phyloP scores from a whole-genome alignment of 768 basidiomycete genomes.

The Coprinopsis cinerea region DNA sequence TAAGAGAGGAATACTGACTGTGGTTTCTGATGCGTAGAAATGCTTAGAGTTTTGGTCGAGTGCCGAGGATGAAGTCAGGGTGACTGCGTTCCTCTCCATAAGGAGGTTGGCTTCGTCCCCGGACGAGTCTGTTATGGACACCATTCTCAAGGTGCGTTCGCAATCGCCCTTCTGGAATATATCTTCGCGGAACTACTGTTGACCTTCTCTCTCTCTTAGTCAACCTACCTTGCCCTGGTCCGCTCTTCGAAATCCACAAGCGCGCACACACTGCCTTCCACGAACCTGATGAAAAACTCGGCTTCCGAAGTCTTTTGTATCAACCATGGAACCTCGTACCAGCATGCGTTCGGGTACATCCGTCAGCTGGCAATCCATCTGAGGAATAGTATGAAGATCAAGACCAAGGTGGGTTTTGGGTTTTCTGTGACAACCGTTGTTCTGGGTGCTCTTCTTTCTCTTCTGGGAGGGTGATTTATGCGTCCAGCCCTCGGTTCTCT shows the following conservation, averaged over 20 bases:
- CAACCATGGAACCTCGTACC: conserved; percentile 70
- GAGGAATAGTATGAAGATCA: conserved; percentile 84
- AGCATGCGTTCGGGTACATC: conserved; percentile 94
- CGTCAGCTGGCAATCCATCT: conserved; percentile 92
- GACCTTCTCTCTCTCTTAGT: conserved; percentile 38
- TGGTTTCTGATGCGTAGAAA: conserved; percentile 38
- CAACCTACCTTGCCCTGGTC: conserved; percentile 82
- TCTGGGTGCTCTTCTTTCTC: neutral
- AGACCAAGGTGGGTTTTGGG: conserved; percentile 57
- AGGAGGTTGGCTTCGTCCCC: conserved; percentile 70
- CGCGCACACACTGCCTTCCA: conserved; percentile 79
- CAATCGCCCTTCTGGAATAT: conserved; percentile 10
- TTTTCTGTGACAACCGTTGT: neutral
- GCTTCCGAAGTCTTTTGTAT: conserved; percentile 88
- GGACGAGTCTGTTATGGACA: conserved; percentile 77
- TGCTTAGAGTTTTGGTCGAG: conserved; percentile 82
- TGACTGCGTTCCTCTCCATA: conserved; percentile 82
- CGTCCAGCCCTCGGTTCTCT: too few species aligned
- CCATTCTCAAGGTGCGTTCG: conserved; percentile 69
- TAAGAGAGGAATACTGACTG: neutral
- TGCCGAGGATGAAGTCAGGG: conserved; percentile 72
- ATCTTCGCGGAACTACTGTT: neutral
- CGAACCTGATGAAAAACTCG: conserved; percentile 97
- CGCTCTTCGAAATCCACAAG: conserved; percentile 83
- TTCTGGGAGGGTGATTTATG: neutral